A percentile compares a stretch with the other conserved stretches of the same genome.
These are phyloP conservation scores for Cyclocybe cylindracea DNA, from an alignment of 768 basidiomycete genomes.

Conservation along the genomic window DNA sequence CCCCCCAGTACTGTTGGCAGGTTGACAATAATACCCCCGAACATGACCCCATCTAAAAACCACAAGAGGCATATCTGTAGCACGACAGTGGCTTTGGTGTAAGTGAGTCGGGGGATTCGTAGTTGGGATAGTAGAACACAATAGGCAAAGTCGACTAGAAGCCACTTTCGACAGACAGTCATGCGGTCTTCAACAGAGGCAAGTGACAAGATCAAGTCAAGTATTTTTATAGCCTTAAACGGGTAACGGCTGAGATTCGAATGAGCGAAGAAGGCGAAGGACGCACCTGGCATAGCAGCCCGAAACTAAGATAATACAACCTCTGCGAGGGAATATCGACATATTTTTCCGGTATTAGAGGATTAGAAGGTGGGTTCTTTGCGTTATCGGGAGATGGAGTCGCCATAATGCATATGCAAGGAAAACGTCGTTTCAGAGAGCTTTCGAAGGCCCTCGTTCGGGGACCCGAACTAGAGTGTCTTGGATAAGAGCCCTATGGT, in stretches of 20 bases:
- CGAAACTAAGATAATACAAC: constrained; percentile 75
- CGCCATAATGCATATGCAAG: constrained; percentile 9
- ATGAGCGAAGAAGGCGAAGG: constrained; percentile 2
- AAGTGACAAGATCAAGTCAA: constrained; percentile 67
- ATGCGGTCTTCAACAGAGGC: constrained; percentile 44
- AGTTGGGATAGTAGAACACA: constrained; percentile 57
- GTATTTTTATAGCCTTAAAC: constrained; percentile 69
- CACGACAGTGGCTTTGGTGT: constrained; percentile 60
- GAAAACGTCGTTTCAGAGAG: too few species aligned
- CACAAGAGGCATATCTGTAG: constrained; percentile 64
- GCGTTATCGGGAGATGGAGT: constrained; percentile 3
- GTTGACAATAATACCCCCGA: constrained; percentile 70
- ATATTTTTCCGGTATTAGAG: constrained; percentile 74
- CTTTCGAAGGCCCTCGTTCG: too few species aligned
- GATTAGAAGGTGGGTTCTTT: constrained; percentile 18
- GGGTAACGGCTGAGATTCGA: background rate
- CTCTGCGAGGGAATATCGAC: constrained; percentile 80
- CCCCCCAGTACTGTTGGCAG: constrained; percentile 23
- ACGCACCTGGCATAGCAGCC: constrained; percentile 73
- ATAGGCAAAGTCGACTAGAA: constrained; percentile 67
- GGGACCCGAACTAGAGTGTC: too few species aligned
- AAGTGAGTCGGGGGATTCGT: constrained; percentile 74
- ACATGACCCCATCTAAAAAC: constrained; percentile 68
- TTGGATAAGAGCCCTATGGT: too few species aligned
- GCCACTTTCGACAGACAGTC: constrained; percentile 64